These are phyloP conservation scores for Lactarius sanguifluus DNA, from an alignment of 768 basidiomycete genomes.

Conservation along the genomic window DNA sequence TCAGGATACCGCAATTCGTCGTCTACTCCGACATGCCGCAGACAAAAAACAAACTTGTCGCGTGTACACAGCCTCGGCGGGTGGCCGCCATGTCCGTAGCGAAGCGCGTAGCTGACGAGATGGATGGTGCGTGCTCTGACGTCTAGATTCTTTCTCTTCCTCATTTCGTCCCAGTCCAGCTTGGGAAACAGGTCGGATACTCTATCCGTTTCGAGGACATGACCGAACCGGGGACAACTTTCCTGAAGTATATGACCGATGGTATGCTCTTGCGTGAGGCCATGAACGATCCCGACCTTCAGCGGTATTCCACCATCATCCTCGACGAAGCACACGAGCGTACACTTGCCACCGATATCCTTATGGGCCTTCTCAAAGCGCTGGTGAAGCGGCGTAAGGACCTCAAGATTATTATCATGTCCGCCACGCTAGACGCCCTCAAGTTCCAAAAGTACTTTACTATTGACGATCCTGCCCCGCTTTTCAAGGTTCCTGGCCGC, in stretches of 20 bases:
- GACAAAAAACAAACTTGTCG: slow-evolving; percentile 84
- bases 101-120: slow-evolving; percentile 97
- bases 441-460: slow-evolving; percentile 97
- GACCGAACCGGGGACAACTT: slow-evolving; percentile 86
- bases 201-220: slow-evolving; percentile 98
- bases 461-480: slow-evolving; percentile 53
- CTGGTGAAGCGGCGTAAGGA: slow-evolving; percentile 80
- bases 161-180: slow-evolving; percentile 56
- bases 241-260: slow-evolving; percentile 99
- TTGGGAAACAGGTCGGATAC: slow-evolving; percentile 95
- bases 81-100: slow-evolving; percentile 98
- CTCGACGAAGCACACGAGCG: slow-evolving; percentile 99
- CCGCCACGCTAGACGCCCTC: slow-evolving; percentile 92
- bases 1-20: slow-evolving; percentile 94
- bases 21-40: slow-evolving; percentile 93
- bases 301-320: slow-evolving; percentile 95
- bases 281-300: slow-evolving; percentile 91
- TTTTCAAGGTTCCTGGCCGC: slow-evolving; percentile 90
- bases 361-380: slow-evolving; percentile 93
- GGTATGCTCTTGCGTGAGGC: slow-evolving; percentile 99
- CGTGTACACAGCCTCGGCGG: slow-evolving; percentile 94
- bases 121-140: slow-evolving; percentile 74
- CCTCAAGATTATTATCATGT: slow-evolving; percentile 98
- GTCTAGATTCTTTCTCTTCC: slow-evolving; percentile 16
- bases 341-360: slow-evolving; percentile 95